Evolutionary conservation across 2,329 filamentous ascomycete species (phyloP).

Genomic region (Colletotrichum phormii): DNA sequence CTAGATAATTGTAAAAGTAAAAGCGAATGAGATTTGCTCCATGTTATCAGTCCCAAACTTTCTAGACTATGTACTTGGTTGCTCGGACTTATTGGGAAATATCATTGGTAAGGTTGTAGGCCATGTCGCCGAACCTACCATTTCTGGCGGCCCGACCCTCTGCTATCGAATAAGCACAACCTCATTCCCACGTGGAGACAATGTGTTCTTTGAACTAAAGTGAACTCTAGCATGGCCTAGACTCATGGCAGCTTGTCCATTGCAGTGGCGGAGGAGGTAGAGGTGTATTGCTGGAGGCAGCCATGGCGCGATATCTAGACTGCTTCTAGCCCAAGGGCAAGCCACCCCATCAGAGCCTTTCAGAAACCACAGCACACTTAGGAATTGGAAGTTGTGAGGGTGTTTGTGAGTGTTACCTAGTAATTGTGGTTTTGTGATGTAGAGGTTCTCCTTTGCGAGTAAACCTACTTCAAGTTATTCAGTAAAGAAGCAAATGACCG

Average conservation of each 20-base stretch:
- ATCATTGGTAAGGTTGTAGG: neutral
- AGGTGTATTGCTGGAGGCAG: neutral
- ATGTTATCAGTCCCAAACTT: too few relatives aligned
- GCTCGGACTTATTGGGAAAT: neutral
- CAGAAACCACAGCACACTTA: too few relatives aligned
- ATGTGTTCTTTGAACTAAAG: neutral
- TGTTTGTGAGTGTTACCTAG: too few relatives aligned
- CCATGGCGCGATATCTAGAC: neutral
- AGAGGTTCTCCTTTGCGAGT: too few relatives aligned
- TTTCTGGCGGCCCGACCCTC: neutral
- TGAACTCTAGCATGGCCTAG: neutral
- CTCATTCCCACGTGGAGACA: neutral
- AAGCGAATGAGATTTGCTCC: too few relatives aligned
- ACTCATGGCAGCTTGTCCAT: neutral
- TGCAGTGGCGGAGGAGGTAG: neutral
- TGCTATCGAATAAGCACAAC: neutral
- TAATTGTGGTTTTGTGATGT: too few relatives aligned
- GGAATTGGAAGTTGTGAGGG: neutral
- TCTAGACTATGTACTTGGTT: neutral
- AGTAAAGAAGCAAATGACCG: too few relatives aligned
- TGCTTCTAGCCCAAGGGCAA: neutral
- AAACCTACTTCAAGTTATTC: too few relatives aligned
- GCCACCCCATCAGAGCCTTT: neutral
- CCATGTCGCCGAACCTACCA: neutral
- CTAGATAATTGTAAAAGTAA: rapidly evolving